Percentiles rank a stretch among this genome's conserved stretches.
Conservation (phyloP, 805 yeast genomes). For the Starmerella geochares region DNA sequence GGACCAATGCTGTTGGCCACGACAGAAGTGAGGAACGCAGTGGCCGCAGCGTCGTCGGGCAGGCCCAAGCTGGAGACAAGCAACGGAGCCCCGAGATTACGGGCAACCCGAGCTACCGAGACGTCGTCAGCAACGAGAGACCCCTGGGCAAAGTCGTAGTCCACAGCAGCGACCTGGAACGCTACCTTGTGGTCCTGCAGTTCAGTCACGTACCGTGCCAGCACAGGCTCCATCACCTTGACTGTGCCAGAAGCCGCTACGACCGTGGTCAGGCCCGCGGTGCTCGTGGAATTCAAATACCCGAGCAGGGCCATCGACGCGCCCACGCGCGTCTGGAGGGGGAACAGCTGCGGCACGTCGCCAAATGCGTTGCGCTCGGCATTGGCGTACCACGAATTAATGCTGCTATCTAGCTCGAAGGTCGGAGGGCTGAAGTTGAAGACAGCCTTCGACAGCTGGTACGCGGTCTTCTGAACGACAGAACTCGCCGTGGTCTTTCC, state of each 20-base stretch:
- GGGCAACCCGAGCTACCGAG: constrained; percentile 51
- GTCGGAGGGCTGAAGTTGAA: constrained; percentile 58
- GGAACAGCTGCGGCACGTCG: constrained; percentile 50
- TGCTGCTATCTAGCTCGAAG: constrained; percentile 48
- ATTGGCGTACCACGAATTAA: constrained; percentile 53
- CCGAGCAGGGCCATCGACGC: constrained; percentile 75
- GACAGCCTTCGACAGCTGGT: constrained; percentile 31
- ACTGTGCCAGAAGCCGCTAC: constrained; percentile 61
- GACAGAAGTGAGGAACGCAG: constrained; percentile 51
- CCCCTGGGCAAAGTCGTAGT: constrained; percentile 46
- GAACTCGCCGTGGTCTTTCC: constrained; percentile 18
- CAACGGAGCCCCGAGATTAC: constrained; percentile 47
- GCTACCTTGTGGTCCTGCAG: constrained; percentile 28
- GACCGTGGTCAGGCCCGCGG: constrained; percentile 33
- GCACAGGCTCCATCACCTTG: constrained; percentile 55
- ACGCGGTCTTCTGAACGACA: constrained; percentile 30
- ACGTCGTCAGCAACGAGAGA: constrained; percentile 55
- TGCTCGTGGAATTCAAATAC: constrained; percentile 32
- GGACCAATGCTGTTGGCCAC: constrained; percentile 50
- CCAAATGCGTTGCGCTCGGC: constrained; percentile 39
- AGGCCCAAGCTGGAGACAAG: constrained; percentile 59
- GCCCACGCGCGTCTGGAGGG: constrained; percentile 63
- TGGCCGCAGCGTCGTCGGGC: constrained; percentile 44
- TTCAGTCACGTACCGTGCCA: constrained; percentile 14
- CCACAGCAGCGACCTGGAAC: constrained; percentile 67